These are phyloP conservation scores for Solanum gandarillasii DNA, from an alignment of 257 asterid species.

Conservation along the genomic window DNA sequence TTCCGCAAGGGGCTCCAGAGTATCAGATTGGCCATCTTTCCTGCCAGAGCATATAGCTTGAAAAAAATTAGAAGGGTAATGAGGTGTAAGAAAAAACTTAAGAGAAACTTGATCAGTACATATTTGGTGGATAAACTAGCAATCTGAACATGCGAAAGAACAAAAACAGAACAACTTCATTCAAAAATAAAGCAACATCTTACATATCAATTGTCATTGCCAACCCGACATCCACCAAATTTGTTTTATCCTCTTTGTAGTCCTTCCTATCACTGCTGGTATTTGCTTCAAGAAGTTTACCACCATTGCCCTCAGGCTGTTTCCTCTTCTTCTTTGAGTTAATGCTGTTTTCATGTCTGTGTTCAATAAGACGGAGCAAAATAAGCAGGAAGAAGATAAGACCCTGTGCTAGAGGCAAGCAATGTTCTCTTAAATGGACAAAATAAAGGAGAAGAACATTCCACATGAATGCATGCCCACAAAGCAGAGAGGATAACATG, in stretches of 20 bases:
- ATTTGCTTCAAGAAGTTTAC: constrained; percentile 16
- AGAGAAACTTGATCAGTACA: not conserved
- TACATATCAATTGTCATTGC: constrained; percentile 20
- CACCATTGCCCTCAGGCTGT: constrained; percentile 14
- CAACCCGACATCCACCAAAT: constrained; percentile 17
- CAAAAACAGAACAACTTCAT: not conserved
- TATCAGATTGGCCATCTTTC: constrained; percentile 9
- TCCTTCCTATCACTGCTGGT: constrained; percentile 7
- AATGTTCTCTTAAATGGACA: not conserved
- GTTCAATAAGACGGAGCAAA: constrained; percentile 10
- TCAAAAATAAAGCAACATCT: constrained; percentile 2
- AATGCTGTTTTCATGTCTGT: constrained; percentile 2
- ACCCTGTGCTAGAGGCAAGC: not conserved
- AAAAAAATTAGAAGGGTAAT: not conserved
- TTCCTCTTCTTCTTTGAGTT: constrained; percentile 53
- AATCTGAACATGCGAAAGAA: not conserved
- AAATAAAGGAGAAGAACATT: not conserved
- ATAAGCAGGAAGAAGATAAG: not conserved
- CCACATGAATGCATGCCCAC: not conserved
- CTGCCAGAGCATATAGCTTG: constrained; percentile 16
- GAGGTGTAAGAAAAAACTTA: not conserved
- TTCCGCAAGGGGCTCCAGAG: constrained; percentile 12
- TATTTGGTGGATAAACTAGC: not conserved
- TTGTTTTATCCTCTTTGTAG: constrained; percentile 16
- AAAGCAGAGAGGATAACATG: not conserved